These are phyloP conservation scores for Zasmidium angulare DNA, from an alignment of 2,329 filamentous ascomycete species.

Conservation along the genomic window DNA sequence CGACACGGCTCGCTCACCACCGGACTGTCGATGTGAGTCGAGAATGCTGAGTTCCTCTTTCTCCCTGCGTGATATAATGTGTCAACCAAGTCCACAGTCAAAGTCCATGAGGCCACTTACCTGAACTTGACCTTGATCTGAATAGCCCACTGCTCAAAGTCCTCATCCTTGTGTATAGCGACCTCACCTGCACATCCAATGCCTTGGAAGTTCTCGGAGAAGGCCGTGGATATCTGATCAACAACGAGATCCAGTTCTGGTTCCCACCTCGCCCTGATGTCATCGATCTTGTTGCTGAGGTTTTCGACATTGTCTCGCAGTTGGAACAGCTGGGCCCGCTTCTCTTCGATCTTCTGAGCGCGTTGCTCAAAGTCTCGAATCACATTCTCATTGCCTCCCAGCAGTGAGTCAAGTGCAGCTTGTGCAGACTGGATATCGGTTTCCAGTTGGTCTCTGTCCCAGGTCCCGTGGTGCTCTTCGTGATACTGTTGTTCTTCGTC, in stretches of 20 bases:
- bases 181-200: conserved; percentile 95
- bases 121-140: conserved; percentile 95
- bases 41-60: conserved; percentile 81
- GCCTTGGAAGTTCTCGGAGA: conserved; percentile 88
- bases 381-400: conserved; percentile 67
- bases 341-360: conserved; percentile 65
- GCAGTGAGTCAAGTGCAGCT: conserved; percentile 75
- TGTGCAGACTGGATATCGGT: conserved; percentile 72
- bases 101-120: conserved; percentile 46
- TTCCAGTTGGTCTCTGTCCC: conserved; percentile 60
- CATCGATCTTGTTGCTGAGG: conserved; percentile 59
- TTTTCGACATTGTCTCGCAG: conserved; percentile 57
- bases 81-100: background rate
- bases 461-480: conserved; percentile 34
- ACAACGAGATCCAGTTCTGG: conserved; percentile 77
- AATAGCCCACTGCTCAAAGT: conserved; percentile 92
- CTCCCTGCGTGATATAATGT: conserved; percentile 52
- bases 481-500: conserved; percentile 28
- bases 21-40: conserved; percentile 89
- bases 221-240: conserved; percentile 80
- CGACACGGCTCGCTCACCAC: conserved; percentile 91
- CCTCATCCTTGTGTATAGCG: conserved; percentile 76
- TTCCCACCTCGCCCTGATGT: conserved; percentile 75
- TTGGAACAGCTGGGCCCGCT: conserved; percentile 53
- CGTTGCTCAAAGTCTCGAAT: conserved; percentile 76